Evolutionary conservation across 139 green algal genomes (phyloP), one percentile per base, ranked within the genome.

Genomic region (Chlamydomonas incerta): DNA sequence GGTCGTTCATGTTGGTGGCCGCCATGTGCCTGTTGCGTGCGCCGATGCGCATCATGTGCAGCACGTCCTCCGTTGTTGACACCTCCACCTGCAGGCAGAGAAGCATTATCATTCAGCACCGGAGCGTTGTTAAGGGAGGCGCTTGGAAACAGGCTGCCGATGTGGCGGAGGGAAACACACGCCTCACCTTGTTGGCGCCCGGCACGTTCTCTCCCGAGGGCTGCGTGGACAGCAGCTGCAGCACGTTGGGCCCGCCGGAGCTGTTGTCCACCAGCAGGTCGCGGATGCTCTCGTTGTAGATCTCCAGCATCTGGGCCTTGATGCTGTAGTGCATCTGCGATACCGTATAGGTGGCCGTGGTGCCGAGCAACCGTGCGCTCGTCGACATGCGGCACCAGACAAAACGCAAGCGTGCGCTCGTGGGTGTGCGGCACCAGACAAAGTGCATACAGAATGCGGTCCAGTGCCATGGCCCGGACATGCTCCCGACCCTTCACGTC

Each of bases 201-300:
- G 94, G 94, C 60, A 99, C 95, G 81, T 99, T 98, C 66, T 72
- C 86, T 35, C 96, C 96, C 34, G 89, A 94, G 70, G 91, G 81
- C 83, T 95, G 84, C n/a, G 95, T 98, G 72, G 91, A 93, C 0
- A 90, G 77, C 80, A 98, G 94, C 29, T 95, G 90, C 68, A 97
- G 93, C 29, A 87, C 82, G 47, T 87, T 83, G 41, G 41, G 41
- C 41, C 41, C 41, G 41, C 34, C 50, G 14, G 26, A 79, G 35
- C 81, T 62, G 29, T 46, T 85, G 47, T 86, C 74, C 5, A 72
- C 69, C 52, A 93, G 72, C 90, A 98, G 91, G 83, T 99, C 96
- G 0, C 93, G 77, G 55, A 97, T 88, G 72, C 90, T 87, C 86
- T 99, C 97, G 81, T 99, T 99, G 94, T 99, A 99, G 60, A 99